phyloP scores from a whole-genome alignment of 2,329 filamentous ascomycete species.

The Alternaria triticina region DNA sequence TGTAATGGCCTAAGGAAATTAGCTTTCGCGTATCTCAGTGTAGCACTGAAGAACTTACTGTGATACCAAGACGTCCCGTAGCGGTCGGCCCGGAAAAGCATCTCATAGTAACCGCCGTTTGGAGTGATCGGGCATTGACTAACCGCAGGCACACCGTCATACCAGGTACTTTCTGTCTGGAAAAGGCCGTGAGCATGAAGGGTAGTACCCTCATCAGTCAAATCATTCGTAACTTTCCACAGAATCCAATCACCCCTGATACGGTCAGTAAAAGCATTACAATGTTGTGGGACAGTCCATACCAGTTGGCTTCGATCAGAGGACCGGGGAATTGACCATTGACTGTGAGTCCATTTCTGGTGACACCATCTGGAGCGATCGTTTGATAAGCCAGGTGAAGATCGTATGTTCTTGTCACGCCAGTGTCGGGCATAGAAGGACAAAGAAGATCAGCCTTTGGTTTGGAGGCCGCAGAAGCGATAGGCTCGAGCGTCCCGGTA shows the following conservation, averaged over 20 bases:
- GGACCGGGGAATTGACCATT: conserved; percentile 45
- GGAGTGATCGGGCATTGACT: conserved; percentile 46
- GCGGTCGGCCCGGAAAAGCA: conserved; percentile 36
- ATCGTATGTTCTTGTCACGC: conserved; percentile 40
- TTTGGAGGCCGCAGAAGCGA: conserved; percentile 3
- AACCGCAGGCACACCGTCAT: conserved; percentile 46
- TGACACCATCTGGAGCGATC: conserved; percentile 39
- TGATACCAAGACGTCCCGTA: conserved; percentile 40
- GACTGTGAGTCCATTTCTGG: conserved; percentile 33
- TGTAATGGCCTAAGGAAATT: conserved; percentile 38
- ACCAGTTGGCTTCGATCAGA: conserved; percentile 41
- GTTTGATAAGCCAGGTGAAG: conserved; percentile 36
- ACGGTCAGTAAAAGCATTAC: neutral
- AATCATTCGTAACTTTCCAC: conserved; percentile 37
- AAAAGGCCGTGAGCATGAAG: conserved; percentile 46
- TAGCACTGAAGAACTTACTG: conserved; percentile 26
- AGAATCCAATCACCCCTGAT: conserved; percentile 39
- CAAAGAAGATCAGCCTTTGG: conserved; percentile 19
- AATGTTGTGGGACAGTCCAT: neutral
- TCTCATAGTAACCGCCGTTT: conserved; percentile 25
- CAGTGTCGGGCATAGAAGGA: conserved; percentile 41
- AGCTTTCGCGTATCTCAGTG: conserved; percentile 8
- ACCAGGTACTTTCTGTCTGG: conserved; percentile 43
- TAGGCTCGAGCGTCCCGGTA: neutral
- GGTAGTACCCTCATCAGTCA: conserved; percentile 43